A percentile compares a stretch with the other conserved stretches of the same genome.
Conservation (phyloP, 495 filamentous ascomycete species). For the Glarea lozoyensis region DNA sequence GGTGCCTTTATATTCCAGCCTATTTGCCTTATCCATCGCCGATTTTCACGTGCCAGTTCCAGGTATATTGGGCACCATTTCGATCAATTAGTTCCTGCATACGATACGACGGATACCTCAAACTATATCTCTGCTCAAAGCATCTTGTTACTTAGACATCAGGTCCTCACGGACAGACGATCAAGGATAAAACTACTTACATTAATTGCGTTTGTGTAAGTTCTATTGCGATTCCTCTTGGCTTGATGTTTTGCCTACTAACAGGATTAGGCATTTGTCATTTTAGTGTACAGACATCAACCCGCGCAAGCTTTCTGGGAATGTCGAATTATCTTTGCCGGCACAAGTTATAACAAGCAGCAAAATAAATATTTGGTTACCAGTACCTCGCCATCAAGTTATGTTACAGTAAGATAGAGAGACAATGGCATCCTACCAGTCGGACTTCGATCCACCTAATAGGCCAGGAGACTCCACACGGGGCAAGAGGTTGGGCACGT, state of each 20-base stretch:
- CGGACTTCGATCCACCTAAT: slow-evolving; percentile 21
- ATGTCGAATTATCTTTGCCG: slow-evolving; percentile 13
- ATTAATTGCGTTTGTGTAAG: slow-evolving; percentile 11
- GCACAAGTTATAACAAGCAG: slow-evolving; percentile 13
- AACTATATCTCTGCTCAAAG: slow-evolving; percentile 2
- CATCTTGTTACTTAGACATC: slow-evolving; percentile 12
- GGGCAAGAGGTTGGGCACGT: slow-evolving; percentile 14
- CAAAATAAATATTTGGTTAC: slow-evolving; percentile 4
- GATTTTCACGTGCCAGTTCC: slow-evolving; percentile 9
- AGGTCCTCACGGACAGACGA: slow-evolving; percentile 18
- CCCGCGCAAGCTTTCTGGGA: slow-evolving; percentile 5
- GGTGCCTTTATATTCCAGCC: slow-evolving; percentile 13
- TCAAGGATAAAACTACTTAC: no score
- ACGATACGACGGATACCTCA: slow-evolving; percentile 8
- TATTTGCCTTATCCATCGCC: slow-evolving; percentile 1
- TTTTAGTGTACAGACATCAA: slow-evolving; percentile 5
- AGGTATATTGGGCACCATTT: slow-evolving; percentile 10
- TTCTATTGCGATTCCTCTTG: not conserved
- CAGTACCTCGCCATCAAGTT: not conserved
- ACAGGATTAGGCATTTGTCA: slow-evolving; percentile 5
- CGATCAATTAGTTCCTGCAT: slow-evolving; percentile 5
- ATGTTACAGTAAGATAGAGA: not conserved
- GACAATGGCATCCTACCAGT: slow-evolving; percentile 25
- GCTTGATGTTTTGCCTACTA: not conserved
- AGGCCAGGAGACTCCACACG: slow-evolving; percentile 17